Evolutionary conservation across 305 asterid genomes (phyloP).

Genomic region (Petunia hybrid): DNA sequence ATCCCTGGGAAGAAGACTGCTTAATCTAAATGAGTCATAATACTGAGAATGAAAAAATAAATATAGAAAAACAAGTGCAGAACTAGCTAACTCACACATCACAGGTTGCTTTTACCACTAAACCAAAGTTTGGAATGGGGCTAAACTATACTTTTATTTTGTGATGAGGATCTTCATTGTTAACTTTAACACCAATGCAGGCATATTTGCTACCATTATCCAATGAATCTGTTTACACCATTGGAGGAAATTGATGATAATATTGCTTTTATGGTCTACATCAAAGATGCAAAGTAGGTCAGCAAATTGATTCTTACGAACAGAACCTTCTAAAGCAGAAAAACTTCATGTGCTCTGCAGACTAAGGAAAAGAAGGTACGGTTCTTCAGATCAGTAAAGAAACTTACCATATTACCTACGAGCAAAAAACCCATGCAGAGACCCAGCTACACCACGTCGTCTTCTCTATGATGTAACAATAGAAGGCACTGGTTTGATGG

Average conservation of each 20-base stretch:
- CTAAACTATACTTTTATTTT: neutral
- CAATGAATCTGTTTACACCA: neutral
- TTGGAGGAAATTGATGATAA: neutral
- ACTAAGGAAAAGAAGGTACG: neutral
- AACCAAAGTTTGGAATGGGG: too few relatives aligned
- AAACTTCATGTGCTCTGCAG: too few relatives aligned
- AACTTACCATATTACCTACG: slow-evolving; percentile 53
- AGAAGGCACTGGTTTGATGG: slow-evolving; percentile 23
- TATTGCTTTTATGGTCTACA: neutral
- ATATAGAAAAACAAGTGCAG: too few relatives aligned
- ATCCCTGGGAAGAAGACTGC: too few relatives aligned
- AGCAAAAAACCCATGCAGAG: slow-evolving; percentile 61
- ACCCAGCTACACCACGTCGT: slow-evolving; percentile 58
- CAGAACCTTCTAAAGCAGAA: neutral
- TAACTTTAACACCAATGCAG: slow-evolving; percentile 2
- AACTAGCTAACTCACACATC: too few relatives aligned
- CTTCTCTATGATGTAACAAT: slow-evolving; percentile 50
- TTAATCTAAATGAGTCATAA: too few relatives aligned
- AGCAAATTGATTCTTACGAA: neutral
- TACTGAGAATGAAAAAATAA: too few relatives aligned
- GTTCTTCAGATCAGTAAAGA: neutral
- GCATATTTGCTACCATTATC: neutral
- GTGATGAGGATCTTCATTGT: neutral
- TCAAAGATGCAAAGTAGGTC: neutral
- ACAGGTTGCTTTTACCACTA: too few relatives aligned